Conservation (phyloP, 352 stramenopile species). For the Pythium coloratum region DNA sequence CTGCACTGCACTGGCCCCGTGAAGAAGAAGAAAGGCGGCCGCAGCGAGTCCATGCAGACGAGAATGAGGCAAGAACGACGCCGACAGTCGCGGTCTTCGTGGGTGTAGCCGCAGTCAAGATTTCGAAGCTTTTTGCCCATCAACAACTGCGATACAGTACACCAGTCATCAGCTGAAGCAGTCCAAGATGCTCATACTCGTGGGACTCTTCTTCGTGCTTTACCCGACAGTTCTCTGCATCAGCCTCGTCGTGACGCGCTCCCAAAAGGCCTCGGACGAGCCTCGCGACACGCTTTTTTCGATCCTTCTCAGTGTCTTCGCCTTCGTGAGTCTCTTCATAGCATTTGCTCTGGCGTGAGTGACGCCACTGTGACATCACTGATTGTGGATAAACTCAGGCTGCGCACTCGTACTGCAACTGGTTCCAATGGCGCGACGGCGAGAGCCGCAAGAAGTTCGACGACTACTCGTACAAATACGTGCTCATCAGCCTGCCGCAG, state of each 20-base stretch:
- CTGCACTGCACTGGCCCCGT: neutral
- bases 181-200: neutral
- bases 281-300: neutral
- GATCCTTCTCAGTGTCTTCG: conserved; percentile 2
- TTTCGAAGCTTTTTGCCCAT: conserved; percentile 1
- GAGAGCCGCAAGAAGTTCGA: conserved; percentile 36
- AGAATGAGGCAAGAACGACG: neutral
- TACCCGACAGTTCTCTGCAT: conserved; percentile 22
- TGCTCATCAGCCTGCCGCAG: conserved; percentile 49
- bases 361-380: neutral
- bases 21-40: neutral
- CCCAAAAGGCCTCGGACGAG: neutral
- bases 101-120: neutral
- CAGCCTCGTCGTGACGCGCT: conserved; percentile 1
- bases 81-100: neutral
- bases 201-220: conserved; percentile 8
- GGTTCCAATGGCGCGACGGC: conserved; percentile 50
- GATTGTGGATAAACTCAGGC: neutral
- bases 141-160: neutral
- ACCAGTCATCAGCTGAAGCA: neutral
- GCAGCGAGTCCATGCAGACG: neutral
- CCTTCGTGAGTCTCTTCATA: conserved; percentile 10
- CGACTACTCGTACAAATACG: conserved; percentile 58
- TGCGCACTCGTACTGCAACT: conserved; percentile 41
- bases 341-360: neutral